A percentile compares a stretch with the other conserved stretches of the same genome.
phyloP scores from a whole-genome alignment of 1,284 basidiomycete species.

The Malassezia pachydermatis region DNA sequence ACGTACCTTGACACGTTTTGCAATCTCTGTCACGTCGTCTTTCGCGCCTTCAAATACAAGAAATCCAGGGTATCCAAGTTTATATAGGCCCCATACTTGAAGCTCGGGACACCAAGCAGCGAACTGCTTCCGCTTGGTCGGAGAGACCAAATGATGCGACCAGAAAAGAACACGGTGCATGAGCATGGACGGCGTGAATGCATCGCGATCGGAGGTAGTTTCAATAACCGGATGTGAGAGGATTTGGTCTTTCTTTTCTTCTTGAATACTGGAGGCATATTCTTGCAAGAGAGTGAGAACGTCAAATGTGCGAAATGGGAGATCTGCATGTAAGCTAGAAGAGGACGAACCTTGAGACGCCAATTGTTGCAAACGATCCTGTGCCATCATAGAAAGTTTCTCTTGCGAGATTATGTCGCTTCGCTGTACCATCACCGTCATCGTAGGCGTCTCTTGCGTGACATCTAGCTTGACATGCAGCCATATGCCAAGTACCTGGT shows the following conservation, averaged over 20 bases:
- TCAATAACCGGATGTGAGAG: neutral
- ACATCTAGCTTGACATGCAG: conserved; percentile 3
- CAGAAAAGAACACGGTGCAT: conserved; percentile 19
- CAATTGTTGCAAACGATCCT: neutral
- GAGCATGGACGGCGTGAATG: neutral
- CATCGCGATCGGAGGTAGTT: neutral
- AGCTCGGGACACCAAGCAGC: conserved; percentile 20
- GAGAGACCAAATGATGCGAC: conserved; percentile 21
- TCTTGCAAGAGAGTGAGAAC: conserved; percentile 4
- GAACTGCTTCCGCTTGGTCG: conserved; percentile 21
- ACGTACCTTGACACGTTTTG: conserved; percentile 19
- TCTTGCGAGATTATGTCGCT: neutral
- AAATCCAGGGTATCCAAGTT: conserved; percentile 23
- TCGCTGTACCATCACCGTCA: neutral
- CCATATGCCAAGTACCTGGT: conserved; percentile 5
- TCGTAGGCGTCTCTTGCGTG: neutral
- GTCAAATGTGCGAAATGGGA: conserved; percentile 10
- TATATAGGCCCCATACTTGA: conserved; percentile 19
- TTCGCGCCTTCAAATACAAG: conserved; percentile 21
- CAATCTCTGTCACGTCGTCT: conserved; percentile 21
- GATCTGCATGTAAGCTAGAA: too few relatives aligned
- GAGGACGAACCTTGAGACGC: neutral
- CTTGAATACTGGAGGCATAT: neutral
- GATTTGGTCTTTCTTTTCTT: neutral
- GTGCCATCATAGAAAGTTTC: neutral